Base-by-base conservation (phyloP, 1,284 basidiomycete genomes). In the Ceratobasidium sp. region DNA sequence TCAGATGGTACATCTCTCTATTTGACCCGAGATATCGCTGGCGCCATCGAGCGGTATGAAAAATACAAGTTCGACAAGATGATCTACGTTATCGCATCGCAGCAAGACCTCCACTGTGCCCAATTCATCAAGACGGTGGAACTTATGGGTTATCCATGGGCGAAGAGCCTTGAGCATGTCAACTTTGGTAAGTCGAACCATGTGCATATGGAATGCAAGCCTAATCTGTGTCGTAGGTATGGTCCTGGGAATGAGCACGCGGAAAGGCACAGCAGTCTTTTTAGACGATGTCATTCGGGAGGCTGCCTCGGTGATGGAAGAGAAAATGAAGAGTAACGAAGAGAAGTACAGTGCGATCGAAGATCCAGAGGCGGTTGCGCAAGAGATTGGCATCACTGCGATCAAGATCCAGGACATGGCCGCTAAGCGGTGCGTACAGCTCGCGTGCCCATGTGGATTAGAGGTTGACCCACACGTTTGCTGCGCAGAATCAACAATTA, bases 331-430 rank as follows among this genome's bases (percentile, higher is more conserved):
- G 84, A 92, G 92, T 84, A 99, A 99, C 83, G 93, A 95, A 85
- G 95, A 91, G 77, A 99, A 99, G 86, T 98, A 98, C 82, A 90
- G 88, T 1, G 91, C 92, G 60, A 89, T 99, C 75, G 94, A 96
- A 82, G 91, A 99, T 84, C 97, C 97, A 0, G 92, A 95, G 82
- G 85, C 84, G 60, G 94, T 93, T 56, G 91, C 91, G 78, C 89
- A 90, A 80, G 94, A 98, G 83, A 91, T 99, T 76, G 98, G 97
- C 37, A 95, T 98, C 82, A 95, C 96, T 0, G 97, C 96, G 7
- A 93, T 99, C 82, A 99, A 99, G 88, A 97, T 99, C 80, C 98
- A 99, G 85, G 97, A 99, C 84, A 96, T 99, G 96, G 88, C 92
- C 54, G 95, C 94, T 33, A 98, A 97, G 85, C 88, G 94, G 94